These are phyloP conservation scores for Solanum paucissectum DNA, from an alignment of 257 asterid genomes.

Conservation along the genomic window DNA sequence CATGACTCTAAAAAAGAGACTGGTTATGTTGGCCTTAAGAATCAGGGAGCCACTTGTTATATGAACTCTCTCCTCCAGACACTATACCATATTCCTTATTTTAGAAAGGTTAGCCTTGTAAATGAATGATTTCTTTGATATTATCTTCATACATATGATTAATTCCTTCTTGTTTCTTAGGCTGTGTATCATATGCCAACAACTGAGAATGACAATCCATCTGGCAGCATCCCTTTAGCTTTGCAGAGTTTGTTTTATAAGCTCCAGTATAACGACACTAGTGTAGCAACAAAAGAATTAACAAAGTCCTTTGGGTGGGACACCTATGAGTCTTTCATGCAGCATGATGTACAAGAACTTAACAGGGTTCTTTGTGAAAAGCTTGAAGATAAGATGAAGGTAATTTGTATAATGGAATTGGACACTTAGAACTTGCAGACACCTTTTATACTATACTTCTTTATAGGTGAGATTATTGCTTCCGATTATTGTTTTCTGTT, in stretches of 20 bases:
- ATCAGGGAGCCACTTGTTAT: slow-evolving; percentile 15
- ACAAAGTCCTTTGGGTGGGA: slow-evolving; percentile 88
- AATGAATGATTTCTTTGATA: neutral
- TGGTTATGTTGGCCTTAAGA: slow-evolving; percentile 22
- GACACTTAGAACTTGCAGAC: neutral
- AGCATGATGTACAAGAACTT: slow-evolving; percentile 84
- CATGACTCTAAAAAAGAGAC: slow-evolving; percentile 70
- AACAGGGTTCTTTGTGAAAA: slow-evolving; percentile 79
- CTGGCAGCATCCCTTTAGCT: slow-evolving; percentile 80
- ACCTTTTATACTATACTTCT: neutral
- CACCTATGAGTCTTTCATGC: slow-evolving; percentile 75
- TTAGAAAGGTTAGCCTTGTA: slow-evolving; percentile 6
- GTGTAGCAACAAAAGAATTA: slow-evolving; percentile 83
- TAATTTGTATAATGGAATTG: slow-evolving; percentile 6
- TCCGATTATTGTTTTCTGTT: neutral
- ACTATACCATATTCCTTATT: slow-evolving; percentile 11
- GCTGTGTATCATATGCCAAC: slow-evolving; percentile 94
- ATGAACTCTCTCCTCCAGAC: slow-evolving; percentile 11
- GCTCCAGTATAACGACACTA: slow-evolving; percentile 70
- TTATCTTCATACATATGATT: neutral
- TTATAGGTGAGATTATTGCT: neutral
- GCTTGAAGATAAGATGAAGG: slow-evolving; percentile 92
- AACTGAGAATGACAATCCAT: slow-evolving; percentile 71
- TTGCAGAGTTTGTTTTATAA: slow-evolving; percentile 77
- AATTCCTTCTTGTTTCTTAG: slow-evolving; percentile 21